phyloP scores from a whole-genome alignment of 2,329 filamentous ascomycete species.

The Microcera coccophila region DNA sequence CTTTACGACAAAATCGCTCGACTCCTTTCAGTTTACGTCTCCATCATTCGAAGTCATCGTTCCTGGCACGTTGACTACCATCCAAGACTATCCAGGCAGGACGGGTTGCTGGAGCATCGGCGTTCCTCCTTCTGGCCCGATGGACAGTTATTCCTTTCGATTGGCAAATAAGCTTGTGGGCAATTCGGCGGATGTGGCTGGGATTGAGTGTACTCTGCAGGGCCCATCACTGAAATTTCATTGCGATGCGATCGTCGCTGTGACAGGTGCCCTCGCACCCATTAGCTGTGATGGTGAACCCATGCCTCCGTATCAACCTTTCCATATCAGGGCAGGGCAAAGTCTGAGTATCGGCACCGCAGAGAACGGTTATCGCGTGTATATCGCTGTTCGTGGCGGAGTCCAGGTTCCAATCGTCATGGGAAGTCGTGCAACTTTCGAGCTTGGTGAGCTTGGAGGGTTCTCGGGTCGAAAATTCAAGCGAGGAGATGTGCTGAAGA shows the following conservation, averaged over 20 bases:
- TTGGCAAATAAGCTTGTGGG: constrained; percentile 35
- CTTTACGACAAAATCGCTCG: constrained; percentile 34
- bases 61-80: constrained; percentile 33
- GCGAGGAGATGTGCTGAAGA: constrained; percentile 27
- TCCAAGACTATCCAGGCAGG: constrained; percentile 41
- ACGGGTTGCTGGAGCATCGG: constrained; percentile 37
- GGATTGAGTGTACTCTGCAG: constrained; percentile 33
- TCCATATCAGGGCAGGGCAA: constrained; percentile 25
- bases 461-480: constrained; percentile 32
- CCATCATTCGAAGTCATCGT: constrained; percentile 35
- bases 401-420: constrained; percentile 33
- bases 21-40: constrained; percentile 27
- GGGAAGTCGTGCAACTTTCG: constrained; percentile 31
- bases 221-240: constrained; percentile 36
- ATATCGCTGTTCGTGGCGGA: constrained; percentile 34
- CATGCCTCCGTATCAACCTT: constrained; percentile 19
- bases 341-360: constrained; percentile 23
- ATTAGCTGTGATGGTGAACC: constrained; percentile 24
- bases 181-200: constrained; percentile 28
- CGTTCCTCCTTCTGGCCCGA: constrained; percentile 39
- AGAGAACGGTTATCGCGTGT: constrained; percentile 31
- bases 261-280: constrained; percentile 29
- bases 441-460: constrained; percentile 33
- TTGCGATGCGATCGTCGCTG: constrained; percentile 28
- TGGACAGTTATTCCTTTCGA: constrained; percentile 36